These are phyloP conservation scores for Adansonia gregorii DNA, from an alignment of 441 rosid genomes.

Conservation along the genomic window DNA sequence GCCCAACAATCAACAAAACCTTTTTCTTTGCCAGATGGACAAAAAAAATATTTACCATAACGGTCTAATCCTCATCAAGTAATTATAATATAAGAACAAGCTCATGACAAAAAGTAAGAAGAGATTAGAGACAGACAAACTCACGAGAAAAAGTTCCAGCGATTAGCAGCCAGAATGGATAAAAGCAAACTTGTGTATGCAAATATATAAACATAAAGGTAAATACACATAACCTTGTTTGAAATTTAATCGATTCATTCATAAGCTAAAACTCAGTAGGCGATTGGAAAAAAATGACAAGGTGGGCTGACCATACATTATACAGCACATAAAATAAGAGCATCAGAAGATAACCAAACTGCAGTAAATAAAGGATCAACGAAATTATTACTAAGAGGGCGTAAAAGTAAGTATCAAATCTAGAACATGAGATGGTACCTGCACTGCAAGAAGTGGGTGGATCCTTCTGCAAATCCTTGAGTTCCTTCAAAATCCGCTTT, in stretches of 20 bases:
- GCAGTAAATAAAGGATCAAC: background rate
- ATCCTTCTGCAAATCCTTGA: conserved; percentile 41
- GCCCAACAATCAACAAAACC: background rate
- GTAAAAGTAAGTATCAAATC: too few relatives aligned
- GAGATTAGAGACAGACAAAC: background rate
- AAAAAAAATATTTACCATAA: background rate
- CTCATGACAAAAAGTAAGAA: background rate
- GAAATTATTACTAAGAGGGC: background rate
- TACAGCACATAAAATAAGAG: background rate
- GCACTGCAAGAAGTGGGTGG: conserved; percentile 42
- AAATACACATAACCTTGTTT: background rate
- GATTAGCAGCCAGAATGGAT: background rate
- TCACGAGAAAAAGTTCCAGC: background rate
- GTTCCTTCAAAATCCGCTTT: conserved; percentile 41
- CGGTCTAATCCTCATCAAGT: background rate
- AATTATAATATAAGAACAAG: background rate
- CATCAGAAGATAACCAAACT: background rate
- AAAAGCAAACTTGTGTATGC: background rate
- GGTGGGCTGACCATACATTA: background rate
- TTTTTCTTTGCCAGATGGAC: background rate
- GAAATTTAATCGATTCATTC: background rate
- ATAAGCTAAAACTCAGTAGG: background rate
- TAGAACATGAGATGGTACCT: conserved; percentile 17
- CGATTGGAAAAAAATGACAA: background rate
- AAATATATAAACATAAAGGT: background rate